Evolutionary conservation across 495 filamentous ascomycete genomes (phyloP), one percentile per base, ranked within the genome.

Genomic region (Penicillium daleae): DNA sequence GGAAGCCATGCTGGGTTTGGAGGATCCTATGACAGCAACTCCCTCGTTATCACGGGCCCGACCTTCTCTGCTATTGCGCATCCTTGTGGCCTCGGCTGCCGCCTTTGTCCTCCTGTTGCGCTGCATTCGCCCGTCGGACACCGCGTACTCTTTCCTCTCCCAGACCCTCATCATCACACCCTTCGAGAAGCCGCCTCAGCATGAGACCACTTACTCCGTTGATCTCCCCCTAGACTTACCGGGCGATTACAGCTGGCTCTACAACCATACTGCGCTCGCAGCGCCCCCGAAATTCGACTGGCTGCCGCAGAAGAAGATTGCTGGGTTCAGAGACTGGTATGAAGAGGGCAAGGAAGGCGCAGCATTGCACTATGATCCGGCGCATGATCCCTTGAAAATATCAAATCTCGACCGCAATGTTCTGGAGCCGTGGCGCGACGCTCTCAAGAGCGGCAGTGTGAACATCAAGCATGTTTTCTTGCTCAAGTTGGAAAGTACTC

Each of bases 401-500:
- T 73, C 74, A 29, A 81, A 81, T 39, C 64, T 81, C 13, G 73
- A 80, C 9, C 59, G 66, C 9, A 64, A 72, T 0, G 33, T 80
- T 4, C 44, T 81, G 1, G 66, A 62, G 32, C 64, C 74, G 3
- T 61, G 76, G 6, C 61, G 65, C 5, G 62, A 77, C 22, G 65
- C 69, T 1, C 62, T 80, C 5, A 68, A 67, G 17, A 62, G 66
- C 22, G 66, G 69, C 3, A 62, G 66, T 24, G 64, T 73, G n/a
- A 63, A 60, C 3, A 72, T 80, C 42, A 70, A 71, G 32, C 78
- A 81, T 53, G 66, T 81, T 48, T 68, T 80, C 32, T 39, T 81
- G 6, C 59, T 81, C 52, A 73, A 77, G 52, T 61, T 81, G 40
- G 78, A 81, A 67, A 78, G 76, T 35, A 79, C 78, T 13, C 70